Evolutionary conservation across 2,329 filamentous ascomycete genomes (phyloP).

Genomic region (Clonostachys sp.): DNA sequence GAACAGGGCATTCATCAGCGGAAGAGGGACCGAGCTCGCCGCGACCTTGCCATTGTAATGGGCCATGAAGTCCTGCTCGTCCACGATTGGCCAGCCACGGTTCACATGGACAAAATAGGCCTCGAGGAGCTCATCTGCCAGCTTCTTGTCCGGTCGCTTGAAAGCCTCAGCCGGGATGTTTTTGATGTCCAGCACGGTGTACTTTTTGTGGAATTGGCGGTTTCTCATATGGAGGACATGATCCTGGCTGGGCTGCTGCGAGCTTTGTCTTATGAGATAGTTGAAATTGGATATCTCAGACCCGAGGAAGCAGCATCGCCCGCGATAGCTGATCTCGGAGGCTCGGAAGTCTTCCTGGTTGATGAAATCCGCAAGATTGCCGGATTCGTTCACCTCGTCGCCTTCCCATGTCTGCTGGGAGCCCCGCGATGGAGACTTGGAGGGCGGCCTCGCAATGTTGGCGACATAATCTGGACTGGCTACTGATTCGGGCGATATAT

Average conservation of each 20-base stretch:
- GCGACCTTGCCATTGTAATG: slow-evolving; percentile 30
- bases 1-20: slow-evolving; percentile 44
- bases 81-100: slow-evolving; percentile 44
- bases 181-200: slow-evolving; percentile 27
- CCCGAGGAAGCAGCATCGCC: slow-evolving; percentile 48
- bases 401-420: slow-evolving; percentile 1
- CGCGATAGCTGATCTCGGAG: slow-evolving; percentile 38
- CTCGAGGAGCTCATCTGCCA: slow-evolving; percentile 43
- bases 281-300: slow-evolving; percentile 52
- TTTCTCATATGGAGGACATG: slow-evolving; percentile 26
- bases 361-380: slow-evolving; percentile 44
- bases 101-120: slow-evolving; percentile 47
- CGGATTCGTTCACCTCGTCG: slow-evolving; percentile 32
- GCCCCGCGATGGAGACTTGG: not conserved
- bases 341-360: slow-evolving; percentile 38
- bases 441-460: slow-evolving; percentile 1
- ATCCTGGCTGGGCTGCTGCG: slow-evolving; percentile 12
- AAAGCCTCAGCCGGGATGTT: slow-evolving; percentile 39
- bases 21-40: slow-evolving; percentile 13
- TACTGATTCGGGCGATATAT: too few species aligned
- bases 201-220: slow-evolving; percentile 26
- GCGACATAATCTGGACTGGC: too few species aligned
- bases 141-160: slow-evolving; percentile 36
- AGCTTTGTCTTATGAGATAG: slow-evolving; percentile 46
- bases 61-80: slow-evolving; percentile 44